Evolutionary conservation across 345 rosid genomes (phyloP).

Genomic region (Eucalyptus erythrocorys): DNA sequence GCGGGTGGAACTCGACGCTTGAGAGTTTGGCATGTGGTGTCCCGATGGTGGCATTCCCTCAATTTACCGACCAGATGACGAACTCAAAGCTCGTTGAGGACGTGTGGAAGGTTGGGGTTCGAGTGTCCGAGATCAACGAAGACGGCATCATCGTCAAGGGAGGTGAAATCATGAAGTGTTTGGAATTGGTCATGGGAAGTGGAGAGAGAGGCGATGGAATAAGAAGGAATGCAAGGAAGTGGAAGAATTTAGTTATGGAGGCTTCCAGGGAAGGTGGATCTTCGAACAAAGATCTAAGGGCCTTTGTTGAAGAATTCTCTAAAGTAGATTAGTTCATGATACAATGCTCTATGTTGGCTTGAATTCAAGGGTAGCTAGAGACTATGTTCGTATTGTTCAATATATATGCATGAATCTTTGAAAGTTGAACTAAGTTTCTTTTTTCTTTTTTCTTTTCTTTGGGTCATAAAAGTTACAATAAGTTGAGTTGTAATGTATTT

Average conservation of each 20-base stretch:
- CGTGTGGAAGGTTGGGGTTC: slow-evolving; percentile 15
- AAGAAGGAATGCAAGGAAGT: slow-evolving; percentile 11
- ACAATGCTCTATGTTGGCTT: not conserved
- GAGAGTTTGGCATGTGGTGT: slow-evolving; percentile 19
- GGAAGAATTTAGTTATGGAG: slow-evolving; percentile 15
- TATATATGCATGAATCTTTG: not conserved
- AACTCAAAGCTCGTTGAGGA: slow-evolving; percentile 19
- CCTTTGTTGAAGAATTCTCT: slow-evolving; percentile 1
- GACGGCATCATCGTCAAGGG: slow-evolving; percentile 4
- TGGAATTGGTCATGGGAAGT: slow-evolving; percentile 19
- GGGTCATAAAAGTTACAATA: no score
- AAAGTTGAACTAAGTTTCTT: no score
- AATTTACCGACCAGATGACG: slow-evolving; percentile 13
- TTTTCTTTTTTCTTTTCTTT: no score
- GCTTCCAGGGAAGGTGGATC: slow-evolving; percentile 10
- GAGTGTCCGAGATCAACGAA: not conserved
- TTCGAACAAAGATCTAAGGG: slow-evolving; percentile 3
- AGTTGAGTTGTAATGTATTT: not conserved
- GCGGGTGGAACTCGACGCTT: slow-evolving; percentile 26
- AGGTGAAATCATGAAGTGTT: slow-evolving; percentile 16
- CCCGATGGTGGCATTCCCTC: slow-evolving; percentile 19
- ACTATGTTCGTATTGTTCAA: not conserved
- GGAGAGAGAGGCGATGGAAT: slow-evolving; percentile 4
- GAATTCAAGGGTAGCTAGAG: not conserved
- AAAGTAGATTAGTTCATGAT: slow-evolving; percentile 17